Evolutionary conservation across 768 basidiomycete genomes (phyloP).

Genomic region (Serendipita indica): DNA sequence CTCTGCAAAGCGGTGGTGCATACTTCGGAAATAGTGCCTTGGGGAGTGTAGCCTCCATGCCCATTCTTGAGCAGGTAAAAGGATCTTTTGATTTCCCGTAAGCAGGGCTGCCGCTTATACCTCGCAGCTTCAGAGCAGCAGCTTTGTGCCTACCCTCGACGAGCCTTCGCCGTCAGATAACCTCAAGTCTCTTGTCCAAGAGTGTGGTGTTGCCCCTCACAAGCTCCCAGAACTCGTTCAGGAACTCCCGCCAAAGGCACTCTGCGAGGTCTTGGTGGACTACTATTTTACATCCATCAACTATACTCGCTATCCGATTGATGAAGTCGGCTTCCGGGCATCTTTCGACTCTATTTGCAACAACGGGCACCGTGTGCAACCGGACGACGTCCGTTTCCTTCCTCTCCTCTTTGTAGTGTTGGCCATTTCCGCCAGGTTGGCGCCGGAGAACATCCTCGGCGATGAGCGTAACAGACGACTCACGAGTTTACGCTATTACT

Average conservation of each 20-base stretch:
- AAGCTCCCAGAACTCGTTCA: conserved; percentile 81
- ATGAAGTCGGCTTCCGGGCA: conserved; percentile 62
- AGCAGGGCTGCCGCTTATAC: not conserved
- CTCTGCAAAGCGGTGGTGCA: conserved; percentile 59
- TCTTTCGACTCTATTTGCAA: conserved; percentile 50
- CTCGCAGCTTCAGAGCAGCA: not conserved
- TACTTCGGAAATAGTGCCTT: conserved; percentile 78
- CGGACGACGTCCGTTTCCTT: conserved; percentile 67
- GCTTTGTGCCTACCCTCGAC: conserved; percentile 14
- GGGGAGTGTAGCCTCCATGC: conserved; percentile 66
- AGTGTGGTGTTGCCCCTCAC: conserved; percentile 83
- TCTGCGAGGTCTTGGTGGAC: conserved; percentile 66
- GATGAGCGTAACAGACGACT: conserved; percentile 60
- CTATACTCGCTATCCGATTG: conserved; percentile 86
- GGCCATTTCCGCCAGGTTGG: conserved; percentile 71
- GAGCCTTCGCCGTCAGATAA: conserved; percentile 44
- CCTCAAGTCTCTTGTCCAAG: conserved; percentile 70
- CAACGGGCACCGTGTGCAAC: conserved; percentile 48
- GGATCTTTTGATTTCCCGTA: not conserved
- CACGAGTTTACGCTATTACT: conserved; percentile 82
- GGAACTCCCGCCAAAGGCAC: conserved; percentile 66
- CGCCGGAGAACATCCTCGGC: conserved; percentile 72
- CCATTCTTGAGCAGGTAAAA: conserved; percentile 63
- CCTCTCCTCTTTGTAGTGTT: conserved; percentile 89
- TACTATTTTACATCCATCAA: conserved; percentile 72